Evolutionary conservation across 768 basidiomycete species (phyloP), one percentile per base, ranked within the genome.

Genomic region (Rhodosporidiobolus odoratus): DNA sequence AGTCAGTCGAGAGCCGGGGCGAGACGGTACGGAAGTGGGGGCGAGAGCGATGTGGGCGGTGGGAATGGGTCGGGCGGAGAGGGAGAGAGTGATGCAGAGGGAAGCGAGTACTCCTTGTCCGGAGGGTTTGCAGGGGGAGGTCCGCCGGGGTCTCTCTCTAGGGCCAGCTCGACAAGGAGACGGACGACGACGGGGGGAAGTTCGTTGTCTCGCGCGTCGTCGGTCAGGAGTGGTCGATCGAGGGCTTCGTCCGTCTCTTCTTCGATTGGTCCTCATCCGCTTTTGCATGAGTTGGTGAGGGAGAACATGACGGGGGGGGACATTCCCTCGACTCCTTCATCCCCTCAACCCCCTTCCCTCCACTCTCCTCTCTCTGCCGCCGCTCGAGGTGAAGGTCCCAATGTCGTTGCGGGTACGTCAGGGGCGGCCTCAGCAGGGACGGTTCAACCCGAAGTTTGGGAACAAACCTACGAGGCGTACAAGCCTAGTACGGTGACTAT

Each of bases 301-400:
- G 66, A 70, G 62, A 74, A 70, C 57, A 70, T 66, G 41, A 69
- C 68, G 10, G 72, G 72, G 16, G 67, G 68, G 7, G 67, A 47
- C 43, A 62, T n/a, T 7, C 66, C 66, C 1, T 35, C 58, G 8
- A 45, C 60, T 12, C 38, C 48, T 35, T 5, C 1, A 2, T 15
- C 37, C 6, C 23, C 38, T 1, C 8, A 15, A 19, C 17, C 45
- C 7, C 32, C 27, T 9, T 15, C 32, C 32, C 4, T 32, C 30
- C 30, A 13, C 15, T 4, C 32, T 25, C 9, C 12, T 7, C 25
- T 7, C 4, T 30, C 4, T 5, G 54, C 35, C 35, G n/a, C n/a
- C n/a, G n/a, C n/a, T n/a, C 34, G 35, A 23, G 43, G 43, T 34
- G 53, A 7, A 12, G 57, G 57, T 4, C 57, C 61, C 25, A 57